Conservation (phyloP, 495 filamentous ascomycete genomes). For the Podospora appendiculata region DNA sequence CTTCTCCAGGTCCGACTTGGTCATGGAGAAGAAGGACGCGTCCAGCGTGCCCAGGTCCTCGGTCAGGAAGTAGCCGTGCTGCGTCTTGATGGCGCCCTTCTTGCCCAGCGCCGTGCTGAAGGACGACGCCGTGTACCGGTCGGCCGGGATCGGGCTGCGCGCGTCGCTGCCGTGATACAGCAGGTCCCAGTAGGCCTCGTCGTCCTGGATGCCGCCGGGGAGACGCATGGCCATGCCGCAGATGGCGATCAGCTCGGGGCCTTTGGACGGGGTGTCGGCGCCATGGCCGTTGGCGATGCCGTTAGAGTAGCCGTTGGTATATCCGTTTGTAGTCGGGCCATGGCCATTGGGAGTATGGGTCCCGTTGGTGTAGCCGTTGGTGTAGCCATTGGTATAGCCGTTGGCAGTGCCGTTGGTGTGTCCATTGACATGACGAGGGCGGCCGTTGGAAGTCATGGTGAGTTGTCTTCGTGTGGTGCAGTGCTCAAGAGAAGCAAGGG, state of each 20-base stretch:
- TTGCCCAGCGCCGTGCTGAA: conserved; percentile 13
- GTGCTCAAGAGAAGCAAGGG: too few species aligned
- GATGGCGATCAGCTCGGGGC: conserved; percentile 32
- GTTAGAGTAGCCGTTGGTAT: too few species aligned
- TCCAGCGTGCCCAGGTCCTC: conserved; percentile 19
- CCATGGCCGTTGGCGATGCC: neutral
- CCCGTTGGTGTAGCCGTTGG: too few species aligned
- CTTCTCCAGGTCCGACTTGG: conserved; percentile 25
- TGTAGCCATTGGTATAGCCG: too few species aligned
- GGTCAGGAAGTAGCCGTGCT: conserved; percentile 20
- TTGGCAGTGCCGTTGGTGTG: too few species aligned
- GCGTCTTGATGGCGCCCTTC: conserved; percentile 4
- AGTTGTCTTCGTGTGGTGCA: too few species aligned
- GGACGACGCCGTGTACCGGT: conserved; percentile 30
- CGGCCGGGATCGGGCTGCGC: conserved; percentile 21
- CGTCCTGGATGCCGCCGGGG: conserved; percentile 30
- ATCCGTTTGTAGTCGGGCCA: too few species aligned
- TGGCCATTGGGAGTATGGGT: too few species aligned
- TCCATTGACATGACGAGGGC: too few species aligned
- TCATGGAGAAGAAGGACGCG: conserved; percentile 32
- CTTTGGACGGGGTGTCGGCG: neutral
- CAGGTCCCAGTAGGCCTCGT: conserved; percentile 34
- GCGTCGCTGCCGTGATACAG: conserved; percentile 32
- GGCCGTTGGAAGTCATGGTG: too few species aligned
- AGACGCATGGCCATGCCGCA: conserved; percentile 42